These are phyloP conservation scores for Tolypocladium nubicola DNA, from an alignment of 2,329 filamentous ascomycete genomes.

Conservation along the genomic window DNA sequence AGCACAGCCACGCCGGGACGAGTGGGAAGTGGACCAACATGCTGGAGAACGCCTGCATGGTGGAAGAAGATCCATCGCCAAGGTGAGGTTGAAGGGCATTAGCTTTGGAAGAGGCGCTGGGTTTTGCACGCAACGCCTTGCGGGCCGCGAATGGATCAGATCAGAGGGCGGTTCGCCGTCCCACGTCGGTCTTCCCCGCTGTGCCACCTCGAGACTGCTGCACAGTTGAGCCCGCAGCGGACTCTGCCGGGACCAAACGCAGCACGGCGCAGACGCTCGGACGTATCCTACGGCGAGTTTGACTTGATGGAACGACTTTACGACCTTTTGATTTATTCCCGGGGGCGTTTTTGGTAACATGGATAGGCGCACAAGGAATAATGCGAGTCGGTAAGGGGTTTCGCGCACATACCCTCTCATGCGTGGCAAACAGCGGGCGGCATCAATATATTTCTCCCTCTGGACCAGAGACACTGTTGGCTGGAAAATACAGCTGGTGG, in stretches of 20 bases:
- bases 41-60: conserved; percentile 93
- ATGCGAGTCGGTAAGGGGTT: background rate
- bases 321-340: conserved; percentile 1
- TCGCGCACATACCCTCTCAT: background rate
- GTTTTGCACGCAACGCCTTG: background rate
- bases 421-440: background rate
- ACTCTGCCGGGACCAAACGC: background rate
- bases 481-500: background rate
- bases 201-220: background rate
- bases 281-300: background rate
- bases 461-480: background rate
- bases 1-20: conserved; percentile 91
- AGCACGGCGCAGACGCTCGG: background rate
- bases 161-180: background rate
- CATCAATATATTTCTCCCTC: background rate
- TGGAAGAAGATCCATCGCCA: conserved; percentile 56
- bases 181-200: background rate
- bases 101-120: background rate
- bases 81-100: conserved; percentile 11
- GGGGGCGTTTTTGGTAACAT: background rate
- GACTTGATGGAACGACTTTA: background rate
- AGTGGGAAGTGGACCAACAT: conserved; percentile 99
- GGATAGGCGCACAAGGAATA: background rate
- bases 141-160: background rate
- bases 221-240: background rate